phyloP scores from a whole-genome alignment of 2,329 filamentous ascomycete genomes.

The Diplodia corticola region DNA sequence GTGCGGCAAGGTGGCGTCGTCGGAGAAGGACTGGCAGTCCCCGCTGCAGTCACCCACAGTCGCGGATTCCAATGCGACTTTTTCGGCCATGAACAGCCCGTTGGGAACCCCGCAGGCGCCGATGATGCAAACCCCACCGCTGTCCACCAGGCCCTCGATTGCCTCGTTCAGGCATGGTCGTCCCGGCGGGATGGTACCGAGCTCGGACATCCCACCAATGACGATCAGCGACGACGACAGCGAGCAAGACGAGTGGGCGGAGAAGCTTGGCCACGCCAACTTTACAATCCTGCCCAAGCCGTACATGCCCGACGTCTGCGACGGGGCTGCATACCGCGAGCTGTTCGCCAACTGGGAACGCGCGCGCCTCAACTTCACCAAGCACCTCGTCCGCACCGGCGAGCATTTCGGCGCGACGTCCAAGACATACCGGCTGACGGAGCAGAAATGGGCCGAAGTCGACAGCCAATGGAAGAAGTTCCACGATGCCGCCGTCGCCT shows the following conservation, averaged over 20 bases:
- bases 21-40: slow-evolving; percentile 65
- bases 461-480: slow-evolving; percentile 72
- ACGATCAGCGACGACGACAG: slow-evolving; percentile 64
- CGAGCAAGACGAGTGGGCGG: slow-evolving; percentile 77
- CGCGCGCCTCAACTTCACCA: slow-evolving; percentile 82
- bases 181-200: slow-evolving; percentile 49
- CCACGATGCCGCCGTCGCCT: slow-evolving; percentile 63
- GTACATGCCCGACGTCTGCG: slow-evolving; percentile 66
- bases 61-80: slow-evolving; percentile 56
- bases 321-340: slow-evolving; percentile 61
- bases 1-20: slow-evolving; percentile 55
- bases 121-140: slow-evolving; percentile 64
- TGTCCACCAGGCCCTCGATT: slow-evolving; percentile 75
- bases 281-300: slow-evolving; percentile 84
- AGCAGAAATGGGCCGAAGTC: slow-evolving; percentile 84
- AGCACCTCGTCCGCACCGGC: slow-evolving; percentile 81
- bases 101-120: slow-evolving; percentile 51
- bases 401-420: slow-evolving; percentile 91
- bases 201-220: slow-evolving; percentile 62
- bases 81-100: slow-evolving; percentile 48
- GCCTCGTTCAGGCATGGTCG: slow-evolving; percentile 65
- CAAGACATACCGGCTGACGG: slow-evolving; percentile 81
- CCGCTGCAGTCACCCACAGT: slow-evolving; percentile 85
- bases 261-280: slow-evolving; percentile 86
- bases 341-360: slow-evolving; percentile 79